A percentile compares a stretch with the other conserved stretches of the same genome.
These are phyloP conservation scores for Termitomyces sp. DNA, from an alignment of 768 basidiomycete genomes.

Conservation along the genomic window DNA sequence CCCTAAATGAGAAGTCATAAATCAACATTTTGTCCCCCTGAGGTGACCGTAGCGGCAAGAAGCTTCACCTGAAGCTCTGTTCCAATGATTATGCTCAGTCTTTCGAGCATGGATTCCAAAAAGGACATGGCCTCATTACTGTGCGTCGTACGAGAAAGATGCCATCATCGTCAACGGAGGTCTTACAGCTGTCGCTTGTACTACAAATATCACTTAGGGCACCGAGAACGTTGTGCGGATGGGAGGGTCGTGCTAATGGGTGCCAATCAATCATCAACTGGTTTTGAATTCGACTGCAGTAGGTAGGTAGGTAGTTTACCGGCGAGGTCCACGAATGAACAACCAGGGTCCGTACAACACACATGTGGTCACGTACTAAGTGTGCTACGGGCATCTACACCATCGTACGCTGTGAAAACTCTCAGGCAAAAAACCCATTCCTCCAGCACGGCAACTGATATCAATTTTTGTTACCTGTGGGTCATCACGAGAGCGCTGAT, in stretches of 20 bases:
- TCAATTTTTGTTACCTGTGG: too few species aligned
- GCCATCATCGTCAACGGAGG: slow-evolving; percentile 10
- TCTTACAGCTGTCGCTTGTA: slow-evolving; percentile 7
- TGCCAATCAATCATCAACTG: slow-evolving; percentile 2
- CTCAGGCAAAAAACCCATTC: too few species aligned
- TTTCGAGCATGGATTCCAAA: not conserved
- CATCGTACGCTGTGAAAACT: too few species aligned
- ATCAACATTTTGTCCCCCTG: not conserved
- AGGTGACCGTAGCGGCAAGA: not conserved
- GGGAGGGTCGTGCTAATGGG: not conserved
- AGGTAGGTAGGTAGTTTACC: not conserved
- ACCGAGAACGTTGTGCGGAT: not conserved
- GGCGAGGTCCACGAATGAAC: too few species aligned
- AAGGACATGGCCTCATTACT: not conserved
- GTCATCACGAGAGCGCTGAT: too few species aligned
- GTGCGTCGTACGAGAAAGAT: slow-evolving; percentile 11
- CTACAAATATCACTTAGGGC: slow-evolving; percentile 5
- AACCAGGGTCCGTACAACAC: too few species aligned
- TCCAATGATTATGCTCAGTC: not conserved
- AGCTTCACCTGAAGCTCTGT: not conserved
- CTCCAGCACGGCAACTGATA: too few species aligned
- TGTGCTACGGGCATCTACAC: too few species aligned
- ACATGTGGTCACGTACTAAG: too few species aligned
- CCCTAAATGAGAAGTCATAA: not conserved
- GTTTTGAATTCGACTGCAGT: slow-evolving; percentile 6